Percentiles rank a stretch among this genome's conserved stretches.
phyloP scores from a whole-genome alignment of 768 basidiomycete species.

The Calocybe cyanea region DNA sequence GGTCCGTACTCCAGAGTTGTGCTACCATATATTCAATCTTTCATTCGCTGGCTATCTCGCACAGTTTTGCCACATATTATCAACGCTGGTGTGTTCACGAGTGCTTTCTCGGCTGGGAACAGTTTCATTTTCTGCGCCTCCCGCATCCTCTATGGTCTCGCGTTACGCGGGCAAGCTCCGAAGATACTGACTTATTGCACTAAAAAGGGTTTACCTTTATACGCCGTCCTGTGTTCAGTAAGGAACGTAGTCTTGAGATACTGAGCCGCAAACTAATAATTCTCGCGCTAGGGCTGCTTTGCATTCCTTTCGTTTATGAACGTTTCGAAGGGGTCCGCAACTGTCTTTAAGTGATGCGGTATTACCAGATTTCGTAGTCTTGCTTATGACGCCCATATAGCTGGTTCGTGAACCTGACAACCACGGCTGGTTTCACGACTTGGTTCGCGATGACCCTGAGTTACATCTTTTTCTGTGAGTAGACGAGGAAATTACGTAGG shows the following conservation, averaged over 20 bases:
- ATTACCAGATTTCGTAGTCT: conserved; percentile 1
- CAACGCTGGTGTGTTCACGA: conserved; percentile 69
- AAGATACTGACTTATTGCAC: conserved; percentile 41
- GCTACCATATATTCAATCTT: too few species aligned
- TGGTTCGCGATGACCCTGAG: conserved; percentile 71
- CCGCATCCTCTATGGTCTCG: conserved; percentile 50
- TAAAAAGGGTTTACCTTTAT: conserved; percentile 43
- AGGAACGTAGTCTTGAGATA: conserved; percentile 8
- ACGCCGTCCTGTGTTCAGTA: conserved; percentile 32
- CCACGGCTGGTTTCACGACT: conserved; percentile 64
- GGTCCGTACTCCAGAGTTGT: too few species aligned
- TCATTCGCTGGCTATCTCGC: conserved; percentile 1
- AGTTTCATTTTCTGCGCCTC: conserved; percentile 57
- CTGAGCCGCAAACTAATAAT: background rate
- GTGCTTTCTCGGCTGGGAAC: conserved; percentile 71
- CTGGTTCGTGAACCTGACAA: conserved; percentile 69
- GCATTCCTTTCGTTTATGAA: conserved; percentile 61
- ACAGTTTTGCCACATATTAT: conserved; percentile 61
- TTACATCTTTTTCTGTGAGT: conserved; percentile 67
- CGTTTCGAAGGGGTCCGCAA: conserved; percentile 49
- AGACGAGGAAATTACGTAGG: background rate
- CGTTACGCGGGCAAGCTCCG: conserved; percentile 49
- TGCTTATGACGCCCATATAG: conserved; percentile 21
- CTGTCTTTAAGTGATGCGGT: conserved; percentile 49
- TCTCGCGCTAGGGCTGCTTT: conserved; percentile 33